Evolutionary conservation across 257 asterid genomes (phyloP).

Genomic region (Fraxinus quadrangulata): DNA sequence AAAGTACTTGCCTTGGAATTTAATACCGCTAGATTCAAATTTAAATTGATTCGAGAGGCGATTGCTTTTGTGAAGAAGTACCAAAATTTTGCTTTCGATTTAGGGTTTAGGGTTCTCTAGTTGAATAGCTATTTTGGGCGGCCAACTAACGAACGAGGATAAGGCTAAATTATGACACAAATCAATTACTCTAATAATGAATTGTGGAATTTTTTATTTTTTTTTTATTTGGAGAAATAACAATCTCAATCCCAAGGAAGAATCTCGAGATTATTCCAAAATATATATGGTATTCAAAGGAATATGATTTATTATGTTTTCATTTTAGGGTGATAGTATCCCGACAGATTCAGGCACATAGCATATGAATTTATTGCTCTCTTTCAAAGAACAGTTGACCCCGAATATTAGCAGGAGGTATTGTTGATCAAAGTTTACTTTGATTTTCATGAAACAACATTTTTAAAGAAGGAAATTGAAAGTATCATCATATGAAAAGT

Average conservation of each 20-base stretch:
- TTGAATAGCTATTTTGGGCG: not conserved
- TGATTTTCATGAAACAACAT: not conserved
- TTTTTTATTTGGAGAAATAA: too few relatives aligned
- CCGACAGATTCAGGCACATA: conserved; percentile 95
- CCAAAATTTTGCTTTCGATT: not conserved
- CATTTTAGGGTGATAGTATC: conserved; percentile 84
- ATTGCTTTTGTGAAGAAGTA: not conserved
- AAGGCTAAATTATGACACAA: too few relatives aligned
- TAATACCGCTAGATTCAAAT: not conserved
- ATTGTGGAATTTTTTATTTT: too few relatives aligned
- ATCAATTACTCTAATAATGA: too few relatives aligned
- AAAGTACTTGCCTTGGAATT: not conserved
- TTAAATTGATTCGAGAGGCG: not conserved
- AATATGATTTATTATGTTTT: not conserved
- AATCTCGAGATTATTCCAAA: too few relatives aligned
- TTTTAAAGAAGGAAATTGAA: too few relatives aligned
- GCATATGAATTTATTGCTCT: conserved; percentile 42
- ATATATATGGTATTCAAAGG: too few relatives aligned
- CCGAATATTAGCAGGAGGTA: conserved; percentile 84
- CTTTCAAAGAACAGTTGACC: not conserved
- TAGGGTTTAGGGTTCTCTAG: not conserved
- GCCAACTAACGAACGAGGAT: not conserved
- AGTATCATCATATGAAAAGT: too few relatives aligned
- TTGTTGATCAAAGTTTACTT: not conserved
- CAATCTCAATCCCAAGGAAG: too few relatives aligned